These are phyloP conservation scores for Kitagawia praeruptora DNA, from an alignment of 129 eudicot genomes.

Conservation along the genomic window DNA sequence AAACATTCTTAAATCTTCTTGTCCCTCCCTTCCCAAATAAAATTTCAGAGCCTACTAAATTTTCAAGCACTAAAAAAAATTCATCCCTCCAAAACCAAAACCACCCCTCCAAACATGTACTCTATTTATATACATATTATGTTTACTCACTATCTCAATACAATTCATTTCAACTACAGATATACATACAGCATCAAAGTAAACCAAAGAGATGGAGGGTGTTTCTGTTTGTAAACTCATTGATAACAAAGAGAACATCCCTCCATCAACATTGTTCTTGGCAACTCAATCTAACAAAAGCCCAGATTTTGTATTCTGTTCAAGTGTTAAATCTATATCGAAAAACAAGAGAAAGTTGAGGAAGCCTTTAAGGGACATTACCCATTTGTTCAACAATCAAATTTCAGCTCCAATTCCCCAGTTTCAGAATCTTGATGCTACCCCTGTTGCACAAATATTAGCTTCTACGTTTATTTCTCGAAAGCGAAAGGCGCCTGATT, in stretches of 20 bases:
- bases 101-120: background rate
- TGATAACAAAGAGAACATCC: conserved; percentile 17
- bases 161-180: too few relatives aligned
- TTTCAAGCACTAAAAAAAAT: too few relatives aligned
- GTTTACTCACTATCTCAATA: too few relatives aligned
- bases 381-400: conserved; percentile 10
- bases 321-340: background rate
- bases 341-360: conserved; percentile 13
- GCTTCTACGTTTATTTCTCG: background rate
- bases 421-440: background rate
- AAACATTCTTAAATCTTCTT: too few relatives aligned
- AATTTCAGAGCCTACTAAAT: background rate
- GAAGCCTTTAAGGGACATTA: conserved; percentile 16
- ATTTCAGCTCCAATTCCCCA: background rate
- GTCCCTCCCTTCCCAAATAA: too few relatives aligned
- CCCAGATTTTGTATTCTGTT: background rate
- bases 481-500: conserved; percentile 14
- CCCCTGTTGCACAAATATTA: background rate
- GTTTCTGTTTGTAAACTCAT: background rate
- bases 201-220: background rate
- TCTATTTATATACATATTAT: background rate
- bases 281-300: too few relatives aligned
- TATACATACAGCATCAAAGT: too few relatives aligned
- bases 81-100: conserved; percentile 3
- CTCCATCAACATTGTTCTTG: background rate